These are phyloP conservation scores for Irineochytrium annulatum DNA, from an alignment of 192 early-diverging fungal genomes.

Conservation along the genomic window DNA sequence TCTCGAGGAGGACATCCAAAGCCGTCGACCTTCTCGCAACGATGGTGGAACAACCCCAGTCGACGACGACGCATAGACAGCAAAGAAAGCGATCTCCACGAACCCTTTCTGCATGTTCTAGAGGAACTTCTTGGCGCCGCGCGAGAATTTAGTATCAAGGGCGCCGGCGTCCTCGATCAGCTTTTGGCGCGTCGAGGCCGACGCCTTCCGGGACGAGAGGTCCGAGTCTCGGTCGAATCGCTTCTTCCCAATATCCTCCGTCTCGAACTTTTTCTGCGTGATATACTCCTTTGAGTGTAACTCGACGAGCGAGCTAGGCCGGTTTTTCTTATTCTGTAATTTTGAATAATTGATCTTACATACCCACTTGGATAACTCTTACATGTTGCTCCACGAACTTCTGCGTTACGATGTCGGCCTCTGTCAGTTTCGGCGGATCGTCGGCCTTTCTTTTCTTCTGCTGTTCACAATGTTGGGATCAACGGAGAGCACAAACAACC, in stretches of 20 bases:
- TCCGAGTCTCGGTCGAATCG: slow-evolving; percentile 22
- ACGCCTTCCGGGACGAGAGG: slow-evolving; percentile 15
- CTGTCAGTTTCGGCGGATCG: neutral
- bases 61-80: too few relatives aligned
- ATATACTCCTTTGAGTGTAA: slow-evolving; percentile 20
- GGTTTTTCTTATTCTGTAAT: slow-evolving; percentile 13
- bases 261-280: slow-evolving; percentile 11
- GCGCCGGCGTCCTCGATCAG: slow-evolving; percentile 13
- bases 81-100: too few relatives aligned
- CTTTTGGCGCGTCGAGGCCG: slow-evolving; percentile 11
- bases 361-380: neutral
- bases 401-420: neutral
- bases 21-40: too few relatives aligned
- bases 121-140: slow-evolving; percentile 4
- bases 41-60: too few relatives aligned
- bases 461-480: neutral
- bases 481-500: neutral
- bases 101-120: too few relatives aligned
- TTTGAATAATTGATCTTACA: neutral
- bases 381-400: neutral
- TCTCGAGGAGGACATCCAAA: too few relatives aligned
- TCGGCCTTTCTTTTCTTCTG: neutral
- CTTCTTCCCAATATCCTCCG: slow-evolving; percentile 14
- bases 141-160: slow-evolving; percentile 14
- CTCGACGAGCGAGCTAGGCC: slow-evolving; percentile 25